These are phyloP conservation scores for Byssoonygena ceratinophila DNA, from an alignment of 2,329 filamentous ascomycete genomes.

Conservation along the genomic window DNA sequence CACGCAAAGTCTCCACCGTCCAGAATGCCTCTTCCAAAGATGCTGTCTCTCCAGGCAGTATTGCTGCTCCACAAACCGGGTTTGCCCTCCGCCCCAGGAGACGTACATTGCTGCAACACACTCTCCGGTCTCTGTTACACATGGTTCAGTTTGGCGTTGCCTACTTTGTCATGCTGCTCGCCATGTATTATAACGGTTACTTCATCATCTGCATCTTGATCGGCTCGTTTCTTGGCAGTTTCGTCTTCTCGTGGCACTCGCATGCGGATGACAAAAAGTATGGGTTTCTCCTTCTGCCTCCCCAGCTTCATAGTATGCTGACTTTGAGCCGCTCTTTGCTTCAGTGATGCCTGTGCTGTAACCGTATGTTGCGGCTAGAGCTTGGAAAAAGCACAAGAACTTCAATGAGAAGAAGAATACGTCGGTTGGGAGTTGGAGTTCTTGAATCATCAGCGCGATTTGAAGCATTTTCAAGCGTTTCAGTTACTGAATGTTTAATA, in stretches of 20 bases:
- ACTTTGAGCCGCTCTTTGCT: background rate
- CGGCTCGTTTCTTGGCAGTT: constrained; percentile 61
- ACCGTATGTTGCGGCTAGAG: constrained; percentile 14
- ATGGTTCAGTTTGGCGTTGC: constrained; percentile 62
- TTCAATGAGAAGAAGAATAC: background rate
- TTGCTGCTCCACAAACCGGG: background rate
- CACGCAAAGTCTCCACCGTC: background rate
- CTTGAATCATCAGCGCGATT: background rate
- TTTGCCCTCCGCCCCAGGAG: constrained; percentile 28
- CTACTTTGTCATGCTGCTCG: constrained; percentile 64
- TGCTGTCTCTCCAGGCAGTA: background rate
- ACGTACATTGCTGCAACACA: constrained; percentile 56
- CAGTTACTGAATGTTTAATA: too few species aligned
- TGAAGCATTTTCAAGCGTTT: too few species aligned
- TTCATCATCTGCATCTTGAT: constrained; percentile 73
- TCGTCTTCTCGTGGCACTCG: constrained; percentile 61
- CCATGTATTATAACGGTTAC: constrained; percentile 60
- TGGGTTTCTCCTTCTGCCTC: constrained; percentile 3
- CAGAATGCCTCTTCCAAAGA: background rate
- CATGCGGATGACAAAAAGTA: constrained; percentile 19
- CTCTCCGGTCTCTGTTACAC: constrained; percentile 55
- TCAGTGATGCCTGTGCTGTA: constrained; percentile 12
- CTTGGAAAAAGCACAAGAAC: background rate
- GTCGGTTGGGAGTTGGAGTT: background rate
- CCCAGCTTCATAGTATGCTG: background rate